Evolutionary conservation across 2,329 filamentous ascomycete genomes (phyloP).

Genomic region (Thermoascus crustaceus): DNA sequence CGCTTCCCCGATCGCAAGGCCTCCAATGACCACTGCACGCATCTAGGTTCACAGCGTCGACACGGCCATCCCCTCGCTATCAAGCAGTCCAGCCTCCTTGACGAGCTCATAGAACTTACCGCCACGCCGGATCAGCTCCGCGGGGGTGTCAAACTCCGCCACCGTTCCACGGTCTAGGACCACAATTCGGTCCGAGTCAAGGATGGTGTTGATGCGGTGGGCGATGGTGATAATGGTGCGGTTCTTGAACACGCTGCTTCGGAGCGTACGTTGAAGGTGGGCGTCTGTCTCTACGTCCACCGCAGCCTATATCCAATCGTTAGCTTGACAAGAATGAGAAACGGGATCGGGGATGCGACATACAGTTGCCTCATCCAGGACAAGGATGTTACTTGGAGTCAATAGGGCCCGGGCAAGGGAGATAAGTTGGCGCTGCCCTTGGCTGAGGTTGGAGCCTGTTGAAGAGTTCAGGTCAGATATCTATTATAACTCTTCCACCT

Average conservation of each 20-base stretch:
- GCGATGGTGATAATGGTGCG: slow-evolving; percentile 97
- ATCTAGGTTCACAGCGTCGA: too few species aligned
- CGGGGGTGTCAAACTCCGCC: slow-evolving; percentile 84
- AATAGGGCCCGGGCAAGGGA: slow-evolving; percentile 89
- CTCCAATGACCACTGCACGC: slow-evolving; percentile 1
- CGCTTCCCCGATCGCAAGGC: slow-evolving; percentile 3
- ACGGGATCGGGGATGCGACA: slow-evolving; percentile 7
- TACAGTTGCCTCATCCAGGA: slow-evolving; percentile 93
- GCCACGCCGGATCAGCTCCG: slow-evolving; percentile 63
- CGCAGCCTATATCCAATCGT: slow-evolving; percentile 44
- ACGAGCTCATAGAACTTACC: slow-evolving; percentile 86
- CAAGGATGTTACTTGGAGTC: slow-evolving; percentile 92
- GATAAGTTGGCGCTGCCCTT: slow-evolving; percentile 89
- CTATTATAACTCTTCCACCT: too few species aligned
- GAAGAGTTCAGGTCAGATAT: background rate
- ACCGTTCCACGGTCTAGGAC: slow-evolving; percentile 87
- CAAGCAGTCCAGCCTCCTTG: slow-evolving; percentile 74
- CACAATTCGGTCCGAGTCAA: slow-evolving; percentile 80
- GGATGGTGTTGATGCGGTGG: slow-evolving; percentile 95
- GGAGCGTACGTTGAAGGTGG: slow-evolving; percentile 55
- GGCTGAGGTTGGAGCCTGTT: slow-evolving; percentile 86
- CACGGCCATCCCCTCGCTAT: slow-evolving; percentile 33
- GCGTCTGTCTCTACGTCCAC: slow-evolving; percentile 62
- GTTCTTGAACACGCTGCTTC: slow-evolving; percentile 67
- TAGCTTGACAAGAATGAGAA: slow-evolving; percentile 10